Evolutionary conservation across 805 yeast genomes (phyloP).

Genomic region (Saturnispora gosingensis): DNA sequence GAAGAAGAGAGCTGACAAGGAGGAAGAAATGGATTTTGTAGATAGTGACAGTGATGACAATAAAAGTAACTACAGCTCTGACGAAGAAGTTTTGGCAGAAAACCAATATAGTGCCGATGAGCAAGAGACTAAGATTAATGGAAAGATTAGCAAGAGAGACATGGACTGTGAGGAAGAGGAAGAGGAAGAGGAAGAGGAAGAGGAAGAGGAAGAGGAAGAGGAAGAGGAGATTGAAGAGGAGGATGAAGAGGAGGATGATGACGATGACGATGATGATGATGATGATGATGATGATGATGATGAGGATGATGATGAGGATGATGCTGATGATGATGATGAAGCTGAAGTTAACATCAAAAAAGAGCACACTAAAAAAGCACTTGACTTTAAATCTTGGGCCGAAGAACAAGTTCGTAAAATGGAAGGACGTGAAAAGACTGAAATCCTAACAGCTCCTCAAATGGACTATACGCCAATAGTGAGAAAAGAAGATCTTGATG

Average conservation of each 20-base stretch:
- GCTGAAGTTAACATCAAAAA: slow-evolving; percentile 30
- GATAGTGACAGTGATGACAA: slow-evolving; percentile 19
- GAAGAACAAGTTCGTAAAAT: slow-evolving; percentile 55
- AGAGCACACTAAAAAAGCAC: slow-evolving; percentile 41
- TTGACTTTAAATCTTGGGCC: slow-evolving; percentile 84
- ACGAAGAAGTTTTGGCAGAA: slow-evolving; percentile 5
- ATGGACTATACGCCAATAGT: slow-evolving; percentile 45
- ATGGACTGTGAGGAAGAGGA: slow-evolving; percentile 1
- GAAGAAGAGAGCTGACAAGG: slow-evolving; percentile 33
- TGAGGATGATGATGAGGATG: slow-evolving; percentile 25
- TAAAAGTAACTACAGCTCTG: slow-evolving; percentile 15
- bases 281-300: slow-evolving; percentile 28
- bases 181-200: slow-evolving; percentile 17
- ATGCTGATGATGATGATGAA: slow-evolving; percentile 24
- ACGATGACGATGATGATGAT: slow-evolving; percentile 23
- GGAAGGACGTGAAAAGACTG: slow-evolving; percentile 47
- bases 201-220: slow-evolving; percentile 20
- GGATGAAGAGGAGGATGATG: slow-evolving; percentile 26
- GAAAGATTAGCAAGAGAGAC: background rate
- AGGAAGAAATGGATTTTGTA: slow-evolving; percentile 55
- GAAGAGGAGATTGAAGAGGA: slow-evolving; percentile 26
- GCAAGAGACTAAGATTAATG: slow-evolving; percentile 21
- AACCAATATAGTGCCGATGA: slow-evolving; percentile 24
- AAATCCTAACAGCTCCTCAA: slow-evolving; percentile 42
- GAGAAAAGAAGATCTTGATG: slow-evolving; percentile 64